Evolutionary conservation across 2,329 filamentous ascomycete species (phyloP), one percentile per base, ranked within the genome.

Genomic region (Penicillium sp.): DNA sequence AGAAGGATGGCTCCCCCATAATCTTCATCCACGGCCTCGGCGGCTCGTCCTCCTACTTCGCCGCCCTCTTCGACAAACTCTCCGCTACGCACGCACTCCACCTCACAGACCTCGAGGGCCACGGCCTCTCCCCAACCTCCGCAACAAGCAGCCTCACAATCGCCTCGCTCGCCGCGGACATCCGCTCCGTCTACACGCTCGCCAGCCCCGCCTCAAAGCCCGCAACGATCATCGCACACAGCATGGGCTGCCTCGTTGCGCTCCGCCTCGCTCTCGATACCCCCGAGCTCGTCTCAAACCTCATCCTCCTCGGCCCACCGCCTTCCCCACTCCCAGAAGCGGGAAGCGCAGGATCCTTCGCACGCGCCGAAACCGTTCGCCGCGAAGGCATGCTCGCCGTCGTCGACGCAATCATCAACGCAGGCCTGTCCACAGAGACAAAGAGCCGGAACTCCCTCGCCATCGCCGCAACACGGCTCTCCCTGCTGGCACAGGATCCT

Each of bases 21-120:
- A 71, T 86, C 26, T 86, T 86, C 64, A 71, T 87, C n/a, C 85
- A 87, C 63, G 85, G 85, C 6, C 76, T 87, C 0, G 84, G 84
- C 3, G 81, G 79, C 2, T 82, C 77, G 1, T 74, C 74, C 3
- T 76, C 79, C 4, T 81, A 74, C 66, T 86, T 78, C 69, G 71
- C 69, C 0, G 83, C 85, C 0, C 68, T 86, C 7, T 74, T 84
- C 29, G 63, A 74, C 0, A 64, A 69, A 1, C 65, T 82, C 30
- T 38, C 55, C 13, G 13, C 19, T 2, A 57, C 55, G 3, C 55
- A 57, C 45, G 55, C 55, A 21, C 49, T 80, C 6, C 79, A 84
- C 62, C 68, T 85, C 0, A 81, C 82, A 61, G 85, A 87, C 64
- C 73, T 87, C 3, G 85, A 87, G 70, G 85, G 85, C 3, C 84